Evolutionary conservation across 148 eudicot species (phyloP), one percentile per base, ranked within the genome.

Genomic region (Rhododendron simsii): DNA sequence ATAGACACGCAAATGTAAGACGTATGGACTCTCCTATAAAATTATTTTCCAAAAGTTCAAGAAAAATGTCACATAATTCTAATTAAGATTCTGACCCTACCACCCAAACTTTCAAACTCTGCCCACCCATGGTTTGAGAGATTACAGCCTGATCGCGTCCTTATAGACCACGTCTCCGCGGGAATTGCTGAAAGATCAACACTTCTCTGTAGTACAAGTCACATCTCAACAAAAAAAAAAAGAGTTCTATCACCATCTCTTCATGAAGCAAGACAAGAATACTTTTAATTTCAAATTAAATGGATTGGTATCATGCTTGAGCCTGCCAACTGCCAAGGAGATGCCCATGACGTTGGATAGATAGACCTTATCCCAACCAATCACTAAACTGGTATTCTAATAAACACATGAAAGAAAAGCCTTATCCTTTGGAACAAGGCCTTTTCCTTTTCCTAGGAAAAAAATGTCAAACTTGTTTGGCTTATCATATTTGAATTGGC

Each of bases 291-390:
- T 78, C 26, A 76, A 76, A 76, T 3, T 41, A 77, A 77, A 4
- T 21, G 51, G 53, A 78, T 78, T 37, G 26, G 1, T 37, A 41
- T 39, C 30, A 78, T 39, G 33, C 48, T 78, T 78, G 53, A 78
- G 81, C 53, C 4, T 23, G 81, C 50, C 26, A 23, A 7, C 4
- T 23, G 81, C 50, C 26, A 44, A 7, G 50, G 41, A 41, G 80
- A 76, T 9, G 57, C 23, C 41, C 63, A 50, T 81, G 83, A 81
- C 63, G 83, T 81, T 33, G 83, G 44, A 81, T 20, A 28, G 67
- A 6, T 11, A 51, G 8, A 30, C 23, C 67, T 81, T 81, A 81
- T 81, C 83, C 67, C 14, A 30, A 28, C 41, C 44, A 30, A 30
- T 53, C 23, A 28, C 28, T 78, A 44, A 41, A 30, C 5, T 28